These are phyloP conservation scores for Apiospora rasikravindrae DNA, from an alignment of 2,329 filamentous ascomycete species.

Conservation along the genomic window DNA sequence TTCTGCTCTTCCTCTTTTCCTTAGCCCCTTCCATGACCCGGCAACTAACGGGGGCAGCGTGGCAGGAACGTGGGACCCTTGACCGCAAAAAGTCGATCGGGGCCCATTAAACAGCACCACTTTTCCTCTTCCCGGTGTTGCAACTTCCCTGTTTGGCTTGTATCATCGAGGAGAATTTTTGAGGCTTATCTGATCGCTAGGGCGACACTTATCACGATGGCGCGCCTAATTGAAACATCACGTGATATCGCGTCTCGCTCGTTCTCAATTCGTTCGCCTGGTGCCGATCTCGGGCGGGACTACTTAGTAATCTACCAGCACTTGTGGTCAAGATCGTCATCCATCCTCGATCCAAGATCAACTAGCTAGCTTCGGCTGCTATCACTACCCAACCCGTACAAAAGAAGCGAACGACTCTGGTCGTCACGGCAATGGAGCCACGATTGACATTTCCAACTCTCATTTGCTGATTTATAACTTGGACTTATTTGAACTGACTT, in stretches of 20 bases:
- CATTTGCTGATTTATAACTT: neutral
- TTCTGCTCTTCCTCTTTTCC: neutral
- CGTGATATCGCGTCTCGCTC: slow-evolving; percentile 3
- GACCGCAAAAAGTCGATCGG: slow-evolving; percentile 1
- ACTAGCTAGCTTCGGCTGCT: neutral
- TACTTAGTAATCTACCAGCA: neutral
- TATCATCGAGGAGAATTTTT: neutral
- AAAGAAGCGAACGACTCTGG: neutral
- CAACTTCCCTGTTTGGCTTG: neutral
- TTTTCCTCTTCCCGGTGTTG: neutral
- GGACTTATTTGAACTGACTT: neutral
- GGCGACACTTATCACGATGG: slow-evolving; percentile 8
- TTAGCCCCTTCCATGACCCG: neutral
- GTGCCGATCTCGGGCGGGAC: neutral
- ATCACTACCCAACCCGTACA: neutral
- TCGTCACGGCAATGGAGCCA: neutral
- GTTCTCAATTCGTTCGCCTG: neutral
- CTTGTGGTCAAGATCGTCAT: neutral
- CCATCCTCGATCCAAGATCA: neutral
- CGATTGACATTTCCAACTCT: neutral
- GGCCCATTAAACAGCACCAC: neutral
- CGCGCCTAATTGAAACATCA: neutral
- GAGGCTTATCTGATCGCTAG: slow-evolving; percentile 9
- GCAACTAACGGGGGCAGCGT: slow-evolving; percentile 4
- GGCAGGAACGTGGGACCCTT: slow-evolving; percentile 5